Conservation (phyloP, 1,284 basidiomycete genomes). For the Trametes versicolor region DNA sequence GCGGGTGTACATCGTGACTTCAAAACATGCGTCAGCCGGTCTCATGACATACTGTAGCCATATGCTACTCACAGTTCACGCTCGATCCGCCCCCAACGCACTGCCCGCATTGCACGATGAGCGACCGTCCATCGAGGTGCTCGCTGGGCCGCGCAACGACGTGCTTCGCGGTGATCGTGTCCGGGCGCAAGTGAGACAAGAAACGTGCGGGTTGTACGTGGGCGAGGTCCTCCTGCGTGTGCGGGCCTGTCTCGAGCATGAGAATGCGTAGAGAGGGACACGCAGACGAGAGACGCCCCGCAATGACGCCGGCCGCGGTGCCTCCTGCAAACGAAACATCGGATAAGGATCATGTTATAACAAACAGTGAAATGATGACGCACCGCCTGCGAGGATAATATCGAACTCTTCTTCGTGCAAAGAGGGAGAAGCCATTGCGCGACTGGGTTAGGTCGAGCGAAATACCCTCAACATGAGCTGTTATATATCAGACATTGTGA, state of each 20-base stretch:
- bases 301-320: constrained; percentile 51
- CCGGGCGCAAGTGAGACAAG: constrained; percentile 40
- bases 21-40: neutral
- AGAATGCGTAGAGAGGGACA: constrained; percentile 52
- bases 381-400: constrained; percentile 60
- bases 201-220: constrained; percentile 47
- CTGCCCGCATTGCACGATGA: constrained; percentile 52
- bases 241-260: constrained; percentile 52
- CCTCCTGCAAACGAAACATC: constrained; percentile 46
- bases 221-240: constrained; percentile 42
- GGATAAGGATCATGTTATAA: neutral
- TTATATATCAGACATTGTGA: too few relatives aligned
- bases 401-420: constrained; percentile 46
- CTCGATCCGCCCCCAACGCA: constrained; percentile 65
- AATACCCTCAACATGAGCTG: too few relatives aligned
- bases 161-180: constrained; percentile 35
- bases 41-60: neutral
- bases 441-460: neutral
- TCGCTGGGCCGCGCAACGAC: constrained; percentile 39
- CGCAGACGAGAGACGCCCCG: constrained; percentile 53
- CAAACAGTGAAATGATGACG: constrained; percentile 22
- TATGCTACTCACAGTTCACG: constrained; percentile 56
- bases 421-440: neutral
- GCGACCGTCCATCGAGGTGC: constrained; percentile 53
- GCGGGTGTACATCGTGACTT: constrained; percentile 57